Evolutionary conservation across 495 filamentous ascomycete genomes (phyloP), one percentile per base, ranked within the genome.

Genomic region (Daldinia childiae): DNA sequence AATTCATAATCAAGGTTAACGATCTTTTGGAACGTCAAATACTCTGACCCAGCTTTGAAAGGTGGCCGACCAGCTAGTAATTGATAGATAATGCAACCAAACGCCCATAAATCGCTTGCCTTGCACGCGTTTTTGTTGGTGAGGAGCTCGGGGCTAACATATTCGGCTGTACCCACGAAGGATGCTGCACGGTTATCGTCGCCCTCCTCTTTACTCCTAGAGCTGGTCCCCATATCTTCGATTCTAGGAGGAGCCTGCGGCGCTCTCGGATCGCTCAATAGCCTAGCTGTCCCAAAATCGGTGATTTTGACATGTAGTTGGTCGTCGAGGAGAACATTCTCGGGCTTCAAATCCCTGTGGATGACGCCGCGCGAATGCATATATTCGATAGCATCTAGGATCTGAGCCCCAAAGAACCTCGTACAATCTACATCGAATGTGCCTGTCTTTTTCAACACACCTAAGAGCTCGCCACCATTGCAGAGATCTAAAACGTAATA

Each of bases 41-140:
- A 99, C 79, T 99, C 96, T 72, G 97, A 97, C n/a, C 85, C 91
- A 2, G 90, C 96, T 79, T 99, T 99, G 84, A 99, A 99, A 0
- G 96, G 96, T 14, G 96, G 96, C 52, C 96, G 88, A 15, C 96
- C 96, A 29, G 92, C 92, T 38, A 99, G 82, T 32, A 99, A 86
- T 80, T 99, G 96, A 78, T 97, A 99, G 64, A 99, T 91, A 68
- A 99, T 99, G 79, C 96, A 99, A n/a, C 96, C 96, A 83, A 98
- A 98, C 3, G 96, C 96, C 96, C 96, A 99, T 34, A 99, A 80
- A 78, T 99, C 96, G 75, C 94, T 97, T 21, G 96, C 93, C 81
- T 98, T 99, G 83, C 96, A 97, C 9, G 95, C 95, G 69, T 93
- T 94, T 82, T 98, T 98, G 69, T 97, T 92, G 1, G 91, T 97